Evolutionary conservation across 306 rosid species (phyloP).

Genomic region (Medicago arabica): DNA sequence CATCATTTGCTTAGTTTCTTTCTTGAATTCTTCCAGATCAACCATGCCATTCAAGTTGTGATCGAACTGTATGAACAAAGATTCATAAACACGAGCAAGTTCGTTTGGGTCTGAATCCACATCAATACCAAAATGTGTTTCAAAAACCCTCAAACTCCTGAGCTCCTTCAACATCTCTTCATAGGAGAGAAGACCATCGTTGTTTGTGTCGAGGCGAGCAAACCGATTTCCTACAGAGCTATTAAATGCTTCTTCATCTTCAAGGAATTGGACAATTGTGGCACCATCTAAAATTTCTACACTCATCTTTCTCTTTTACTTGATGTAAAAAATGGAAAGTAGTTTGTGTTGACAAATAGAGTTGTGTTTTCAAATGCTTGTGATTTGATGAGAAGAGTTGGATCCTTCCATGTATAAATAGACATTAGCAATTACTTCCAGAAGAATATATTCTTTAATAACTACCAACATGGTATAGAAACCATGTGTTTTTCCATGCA

Average conservation of each 20-base stretch:
- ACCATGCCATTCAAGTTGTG: conserved; percentile 65
- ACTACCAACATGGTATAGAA: conserved; percentile 28
- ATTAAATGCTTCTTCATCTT: conserved; percentile 74
- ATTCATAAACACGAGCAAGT: conserved; percentile 58
- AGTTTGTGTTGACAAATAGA: background rate
- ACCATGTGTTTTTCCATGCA: conserved; percentile 34
- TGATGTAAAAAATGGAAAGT: conserved; percentile 6
- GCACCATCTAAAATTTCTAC: conserved; percentile 73
- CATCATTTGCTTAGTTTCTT: conserved; percentile 74
- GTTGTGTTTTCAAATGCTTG: conserved; percentile 29
- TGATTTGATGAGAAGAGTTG: conserved; percentile 37
- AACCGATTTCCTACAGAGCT: conserved; percentile 45
- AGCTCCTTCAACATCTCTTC: conserved; percentile 82
- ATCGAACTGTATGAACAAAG: conserved; percentile 67
- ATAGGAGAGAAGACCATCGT: conserved; percentile 67
- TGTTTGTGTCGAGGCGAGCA: conserved; percentile 58
- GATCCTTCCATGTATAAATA: conserved; percentile 27
- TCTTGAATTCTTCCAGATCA: conserved; percentile 71
- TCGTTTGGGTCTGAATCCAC: conserved; percentile 64
- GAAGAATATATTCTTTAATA: conserved; percentile 37
- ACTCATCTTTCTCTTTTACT: conserved; percentile 58
- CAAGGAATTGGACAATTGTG: conserved; percentile 67
- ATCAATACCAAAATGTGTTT: conserved; percentile 73
- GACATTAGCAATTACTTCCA: conserved; percentile 12
- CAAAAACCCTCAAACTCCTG: conserved; percentile 62